Conservation (phyloP, 1,139 yeast genomes). For the Meyerozyma guilliermondii region DNA sequence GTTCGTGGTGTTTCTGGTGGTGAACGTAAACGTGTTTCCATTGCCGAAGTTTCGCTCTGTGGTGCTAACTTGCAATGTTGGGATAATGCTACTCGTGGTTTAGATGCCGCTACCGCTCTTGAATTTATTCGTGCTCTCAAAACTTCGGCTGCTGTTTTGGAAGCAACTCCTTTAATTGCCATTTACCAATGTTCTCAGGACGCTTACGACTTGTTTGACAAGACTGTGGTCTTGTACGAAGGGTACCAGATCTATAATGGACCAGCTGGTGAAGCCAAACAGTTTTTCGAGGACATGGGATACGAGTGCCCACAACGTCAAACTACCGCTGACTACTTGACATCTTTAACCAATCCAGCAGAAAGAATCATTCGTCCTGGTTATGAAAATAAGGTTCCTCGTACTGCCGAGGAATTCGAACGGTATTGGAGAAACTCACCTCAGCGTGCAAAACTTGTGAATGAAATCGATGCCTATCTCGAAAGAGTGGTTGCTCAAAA, state of each 20-base stretch:
- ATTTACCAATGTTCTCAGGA: constrained; percentile 81
- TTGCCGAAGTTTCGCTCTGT: constrained; percentile 62
- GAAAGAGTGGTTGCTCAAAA: background rate
- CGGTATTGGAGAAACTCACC: constrained; percentile 13
- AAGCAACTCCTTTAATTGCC: constrained; percentile 65
- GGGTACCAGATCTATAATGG: constrained; percentile 81
- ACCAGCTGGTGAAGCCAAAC: constrained; percentile 51
- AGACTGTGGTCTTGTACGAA: constrained; percentile 65
- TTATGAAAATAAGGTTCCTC: constrained; percentile 12
- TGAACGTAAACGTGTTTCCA: constrained; percentile 78
- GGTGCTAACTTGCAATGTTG: constrained; percentile 64
- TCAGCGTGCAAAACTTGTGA: constrained; percentile 7
- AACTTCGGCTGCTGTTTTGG: constrained; percentile 53
- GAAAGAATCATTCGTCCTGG: constrained; percentile 11
- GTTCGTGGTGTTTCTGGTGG: constrained; percentile 84
- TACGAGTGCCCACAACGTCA: constrained; percentile 29
- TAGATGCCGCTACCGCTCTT: constrained; percentile 71
- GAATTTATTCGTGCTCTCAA: constrained; percentile 70
- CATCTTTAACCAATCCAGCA: constrained; percentile 13
- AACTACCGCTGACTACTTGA: constrained; percentile 13
- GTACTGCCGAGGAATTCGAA: constrained; percentile 11
- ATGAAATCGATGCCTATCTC: constrained; percentile 8
- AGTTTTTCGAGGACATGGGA: constrained; percentile 62
- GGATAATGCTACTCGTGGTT: constrained; percentile 75
- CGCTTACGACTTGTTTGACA: constrained; percentile 71